phyloP scores from a whole-genome alignment of 2,329 filamentous ascomycete species.

The Rhexocercosporidium sp. region DNA sequence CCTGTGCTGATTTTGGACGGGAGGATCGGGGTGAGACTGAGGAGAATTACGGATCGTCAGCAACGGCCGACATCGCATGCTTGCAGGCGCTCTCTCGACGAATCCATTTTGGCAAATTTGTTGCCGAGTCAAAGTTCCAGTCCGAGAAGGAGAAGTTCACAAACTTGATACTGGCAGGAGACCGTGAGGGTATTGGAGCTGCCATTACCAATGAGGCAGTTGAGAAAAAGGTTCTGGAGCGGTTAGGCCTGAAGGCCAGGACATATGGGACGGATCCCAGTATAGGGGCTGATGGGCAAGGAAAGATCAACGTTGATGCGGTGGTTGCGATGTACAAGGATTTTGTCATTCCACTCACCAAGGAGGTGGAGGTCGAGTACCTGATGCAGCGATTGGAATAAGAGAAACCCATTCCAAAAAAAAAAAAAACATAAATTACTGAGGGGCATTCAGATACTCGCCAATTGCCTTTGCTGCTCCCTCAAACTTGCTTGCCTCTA shows the following conservation, averaged over 20 bases:
- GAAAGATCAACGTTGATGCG: constrained; percentile 91
- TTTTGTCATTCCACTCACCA: constrained; percentile 96
- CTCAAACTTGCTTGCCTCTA: constrained; percentile 80
- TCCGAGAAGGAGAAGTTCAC: constrained; percentile 83
- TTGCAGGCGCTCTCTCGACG: constrained; percentile 88
- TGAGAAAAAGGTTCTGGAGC: constrained; percentile 88
- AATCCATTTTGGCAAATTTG: constrained; percentile 98
- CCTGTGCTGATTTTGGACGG: constrained; percentile 78
- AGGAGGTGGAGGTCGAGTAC: constrained; percentile 97
- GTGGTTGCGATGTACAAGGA: constrained; percentile 90
- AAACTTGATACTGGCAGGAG: constrained; percentile 77
- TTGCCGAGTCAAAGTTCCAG: constrained; percentile 93
- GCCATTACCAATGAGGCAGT: constrained; percentile 91
- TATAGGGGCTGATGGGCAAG: constrained; percentile 58
- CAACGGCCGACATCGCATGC: constrained; percentile 87
- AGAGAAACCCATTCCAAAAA: constrained; percentile 22
- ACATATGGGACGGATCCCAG: constrained; percentile 94
- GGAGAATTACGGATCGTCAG: constrained; percentile 95
- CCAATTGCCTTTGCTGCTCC: constrained; percentile 76
- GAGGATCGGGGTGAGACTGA: constrained; percentile 82
- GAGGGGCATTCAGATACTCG: constrained; percentile 69
- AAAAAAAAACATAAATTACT: constrained; percentile 42
- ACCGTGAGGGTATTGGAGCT: constrained; percentile 80
- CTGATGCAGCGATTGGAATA: constrained; percentile 81
- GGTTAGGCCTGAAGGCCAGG: constrained; percentile 84